Percentiles rank a stretch among this genome's conserved stretches.
Evolutionary conservation across 75 land plant genomes (phyloP).

Genomic region (Picea glauca): DNA sequence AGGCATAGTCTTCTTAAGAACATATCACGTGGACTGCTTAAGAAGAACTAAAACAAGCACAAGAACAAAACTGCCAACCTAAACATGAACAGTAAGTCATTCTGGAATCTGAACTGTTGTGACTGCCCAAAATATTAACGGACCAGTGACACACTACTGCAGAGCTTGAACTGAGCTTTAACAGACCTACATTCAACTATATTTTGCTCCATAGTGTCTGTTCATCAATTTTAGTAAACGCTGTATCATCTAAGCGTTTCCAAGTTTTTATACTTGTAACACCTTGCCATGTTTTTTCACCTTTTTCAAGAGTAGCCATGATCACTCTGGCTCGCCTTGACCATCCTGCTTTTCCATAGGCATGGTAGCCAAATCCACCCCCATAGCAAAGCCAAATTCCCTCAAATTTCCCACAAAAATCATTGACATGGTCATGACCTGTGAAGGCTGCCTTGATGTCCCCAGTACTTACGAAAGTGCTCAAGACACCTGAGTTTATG

Average conservation of each 20-base stretch:
- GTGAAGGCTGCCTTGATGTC: conserved; percentile 70
- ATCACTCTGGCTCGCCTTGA: conserved; percentile 69
- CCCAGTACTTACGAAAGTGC: conserved; percentile 37
- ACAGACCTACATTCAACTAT: background rate
- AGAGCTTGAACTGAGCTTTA: no score
- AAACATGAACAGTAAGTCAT: no score
- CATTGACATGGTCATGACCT: conserved; percentile 81
- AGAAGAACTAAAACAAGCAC: no score
- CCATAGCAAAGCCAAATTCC: conserved; percentile 77
- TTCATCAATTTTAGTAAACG: conserved; percentile 56
- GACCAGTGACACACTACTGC: no score
- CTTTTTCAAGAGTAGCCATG: conserved; percentile 40
- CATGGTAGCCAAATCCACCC: conserved; percentile 79
- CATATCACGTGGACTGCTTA: no score
- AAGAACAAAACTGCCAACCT: no score
- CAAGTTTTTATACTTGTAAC: conserved; percentile 67
- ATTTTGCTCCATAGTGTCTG: conserved; percentile 53
- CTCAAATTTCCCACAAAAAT: conserved; percentile 64
- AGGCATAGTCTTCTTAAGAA: no score
- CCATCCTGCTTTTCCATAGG: conserved; percentile 73
- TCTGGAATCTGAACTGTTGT: no score
- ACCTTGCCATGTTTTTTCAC: conserved; percentile 40
- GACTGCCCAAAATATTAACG: no score
- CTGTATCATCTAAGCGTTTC: conserved; percentile 70
- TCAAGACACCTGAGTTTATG: conserved; percentile 62